Base-by-base conservation (phyloP, 305 asterid genomes). In the Petunia hybrid region DNA sequence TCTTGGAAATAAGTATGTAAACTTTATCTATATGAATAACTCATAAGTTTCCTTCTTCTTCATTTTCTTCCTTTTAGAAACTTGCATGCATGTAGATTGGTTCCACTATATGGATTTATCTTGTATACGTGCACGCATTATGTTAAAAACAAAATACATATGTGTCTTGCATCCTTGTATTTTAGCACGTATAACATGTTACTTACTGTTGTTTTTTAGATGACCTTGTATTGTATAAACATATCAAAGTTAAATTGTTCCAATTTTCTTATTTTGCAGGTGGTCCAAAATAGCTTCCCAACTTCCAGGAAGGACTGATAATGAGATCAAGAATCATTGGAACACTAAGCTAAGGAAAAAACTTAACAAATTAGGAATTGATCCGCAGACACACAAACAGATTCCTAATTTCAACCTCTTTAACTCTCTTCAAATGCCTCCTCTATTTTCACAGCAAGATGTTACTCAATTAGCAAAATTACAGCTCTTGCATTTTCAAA, bases 251-350 rank as follows among this genome's bases (percentile, higher is more conserved):
- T 51, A 4, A 67, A 67, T 22, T 22, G 6, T 5, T 67, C 2
- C n/a, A 14, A 2, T 36, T 79, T 41, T 36, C 39, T 39, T 59
- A 56, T 56, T 22, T 56, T 76, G 67, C 35, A 88, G 89, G 85
- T 88, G 91, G 87, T 82, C 89, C 2, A 81, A 70, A 51, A 86
- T 88, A 38, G 88, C 88, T 1, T 78, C 73, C 36, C 82, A 55
- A 40, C 89, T 88, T 22, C 85, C 89, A 0, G 86, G 89, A n/a
- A 84, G 91, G 43, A 88, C 89, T 2, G 89, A 88, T 55, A 87
- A 87, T 61, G 90, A 87, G 36, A 85, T 87, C 84, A 85, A 87
- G 86, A 87, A 87, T 63, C 82, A 12, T 9, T 88, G 86, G 87
- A 88, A 88, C 42, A 83, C 89, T 1, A 82, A 83, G 51, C 67